Percentiles rank a stretch among this genome's conserved stretches.
These are phyloP conservation scores for Gracilaria caudata DNA, from an alignment of 23 red algal genomes.

Conservation along the genomic window DNA sequence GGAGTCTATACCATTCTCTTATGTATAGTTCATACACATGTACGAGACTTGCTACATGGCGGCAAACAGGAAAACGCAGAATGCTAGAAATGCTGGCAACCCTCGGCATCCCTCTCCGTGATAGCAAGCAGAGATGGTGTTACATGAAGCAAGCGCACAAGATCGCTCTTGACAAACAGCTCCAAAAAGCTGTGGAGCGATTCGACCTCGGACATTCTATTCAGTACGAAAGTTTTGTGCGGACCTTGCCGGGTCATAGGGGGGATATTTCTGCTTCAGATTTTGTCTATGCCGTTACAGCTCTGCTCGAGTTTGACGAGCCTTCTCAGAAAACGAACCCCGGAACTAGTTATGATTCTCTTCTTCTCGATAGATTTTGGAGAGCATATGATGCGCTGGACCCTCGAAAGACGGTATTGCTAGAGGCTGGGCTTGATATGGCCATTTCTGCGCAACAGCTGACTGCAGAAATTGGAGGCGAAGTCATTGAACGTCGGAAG, in stretches of 20 bases:
- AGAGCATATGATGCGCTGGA: slow-evolving; percentile 83
- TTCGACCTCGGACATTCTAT: slow-evolving; percentile 70
- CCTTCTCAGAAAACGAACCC: not conserved
- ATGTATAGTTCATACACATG: slow-evolving; percentile 68
- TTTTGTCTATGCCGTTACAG: slow-evolving; percentile 51
- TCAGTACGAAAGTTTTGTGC: slow-evolving; percentile 74
- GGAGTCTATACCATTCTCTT: slow-evolving; percentile 85
- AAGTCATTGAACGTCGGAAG: slow-evolving; percentile 78
- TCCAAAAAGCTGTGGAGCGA: slow-evolving; percentile 43
- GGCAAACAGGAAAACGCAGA: slow-evolving; percentile 69
- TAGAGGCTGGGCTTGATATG: slow-evolving; percentile 63
- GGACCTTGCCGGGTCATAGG: slow-evolving; percentile 55
- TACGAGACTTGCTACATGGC: slow-evolving; percentile 79
- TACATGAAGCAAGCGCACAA: slow-evolving; percentile 81
- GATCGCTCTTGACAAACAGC: slow-evolving; percentile 52
- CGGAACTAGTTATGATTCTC: slow-evolving; percentile 26
- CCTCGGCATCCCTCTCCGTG: slow-evolving; percentile 86
- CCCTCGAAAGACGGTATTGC: slow-evolving; percentile 28
- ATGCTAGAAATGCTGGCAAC: slow-evolving; percentile 89
- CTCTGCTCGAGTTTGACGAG: slow-evolving; percentile 73
- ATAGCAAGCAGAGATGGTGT: slow-evolving; percentile 84
- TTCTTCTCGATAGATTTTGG: slow-evolving; percentile 72
- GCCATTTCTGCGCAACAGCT: slow-evolving; percentile 71
- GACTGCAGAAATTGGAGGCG: slow-evolving; percentile 71
- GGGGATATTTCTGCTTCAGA: slow-evolving; percentile 80